phyloP scores from a whole-genome alignment of 1,284 basidiomycete genomes.

The Ceratobasidium sp. region DNA sequence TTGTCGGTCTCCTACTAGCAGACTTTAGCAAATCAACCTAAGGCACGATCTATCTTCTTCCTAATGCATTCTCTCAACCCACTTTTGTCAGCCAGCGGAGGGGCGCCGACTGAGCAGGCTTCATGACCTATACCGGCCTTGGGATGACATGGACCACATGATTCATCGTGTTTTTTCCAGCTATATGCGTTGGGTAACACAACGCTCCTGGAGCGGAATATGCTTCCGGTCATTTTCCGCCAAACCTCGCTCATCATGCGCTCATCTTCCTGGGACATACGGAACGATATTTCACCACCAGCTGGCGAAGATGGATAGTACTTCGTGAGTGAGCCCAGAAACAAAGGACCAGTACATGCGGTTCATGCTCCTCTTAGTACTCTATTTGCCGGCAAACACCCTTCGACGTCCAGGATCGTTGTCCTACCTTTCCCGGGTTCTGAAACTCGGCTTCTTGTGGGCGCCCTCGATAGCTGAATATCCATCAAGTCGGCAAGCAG shows the following conservation, averaged over 20 bases:
- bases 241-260: conserved; percentile 54
- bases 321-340: conserved; percentile 48
- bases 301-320: conserved; percentile 44
- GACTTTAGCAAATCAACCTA: conserved; percentile 37
- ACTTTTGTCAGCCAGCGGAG: conserved; percentile 69
- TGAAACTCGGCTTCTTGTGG: too few species aligned
- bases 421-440: too few species aligned
- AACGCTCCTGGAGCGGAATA: conserved; percentile 70
- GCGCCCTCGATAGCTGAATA: too few species aligned
- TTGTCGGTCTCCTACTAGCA: conserved; percentile 12
- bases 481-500: too few species aligned
- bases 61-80: too few species aligned
- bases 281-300: conserved; percentile 66
- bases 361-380: background rate
- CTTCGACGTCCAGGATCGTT: background rate
- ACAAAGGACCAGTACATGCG: conserved; percentile 5
- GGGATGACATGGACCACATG: conserved; percentile 54
- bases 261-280: conserved; percentile 57
- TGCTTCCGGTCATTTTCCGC: conserved; percentile 62
- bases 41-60: background rate
- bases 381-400: background rate
- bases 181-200: conserved; percentile 22
- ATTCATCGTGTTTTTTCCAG: too few species aligned
- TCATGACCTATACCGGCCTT: conserved; percentile 75
- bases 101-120: conserved; percentile 69